A percentile compares a stretch with the other conserved stretches of the same genome.
Evolutionary conservation across 352 stramenopile genomes (phyloP).

Genomic region (Phytopythium mirpurense): DNA sequence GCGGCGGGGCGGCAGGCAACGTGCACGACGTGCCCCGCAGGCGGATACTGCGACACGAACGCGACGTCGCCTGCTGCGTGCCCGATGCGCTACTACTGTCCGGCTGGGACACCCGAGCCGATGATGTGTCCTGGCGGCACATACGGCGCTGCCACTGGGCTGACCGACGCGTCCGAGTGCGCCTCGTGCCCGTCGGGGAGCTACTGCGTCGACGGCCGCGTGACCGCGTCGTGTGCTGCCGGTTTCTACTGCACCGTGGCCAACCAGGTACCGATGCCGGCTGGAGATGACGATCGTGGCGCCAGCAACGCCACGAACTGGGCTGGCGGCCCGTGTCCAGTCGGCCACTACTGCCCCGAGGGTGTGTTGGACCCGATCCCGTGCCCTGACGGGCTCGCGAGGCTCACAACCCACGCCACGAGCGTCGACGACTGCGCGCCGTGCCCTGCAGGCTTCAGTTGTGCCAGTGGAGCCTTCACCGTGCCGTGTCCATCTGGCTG

Average conservation of each 20-base stretch:
- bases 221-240: constrained; percentile 71
- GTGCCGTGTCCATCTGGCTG: constrained; percentile 56
- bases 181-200: constrained; percentile 60
- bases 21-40: constrained; percentile 50
- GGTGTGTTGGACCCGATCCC: constrained; percentile 62
- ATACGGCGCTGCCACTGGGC: constrained; percentile 46
- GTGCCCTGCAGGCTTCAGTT: constrained; percentile 87
- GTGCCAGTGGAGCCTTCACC: constrained; percentile 59
- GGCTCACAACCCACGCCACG: constrained; percentile 40
- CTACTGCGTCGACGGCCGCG: constrained; percentile 69
- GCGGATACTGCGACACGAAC: constrained; percentile 69
- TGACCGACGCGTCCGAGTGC: constrained; percentile 49
- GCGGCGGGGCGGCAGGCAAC: constrained; percentile 30
- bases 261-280: constrained; percentile 58
- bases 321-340: constrained; percentile 58
- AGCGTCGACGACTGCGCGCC: constrained; percentile 55
- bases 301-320: constrained; percentile 7
- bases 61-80: constrained; percentile 42
- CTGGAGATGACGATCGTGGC: constrained; percentile 1
- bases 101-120: constrained; percentile 32
- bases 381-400: constrained; percentile 53
- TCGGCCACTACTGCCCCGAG: constrained; percentile 74
- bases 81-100: constrained; percentile 68
- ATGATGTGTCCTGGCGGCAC: constrained; percentile 76
- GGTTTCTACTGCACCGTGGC: constrained; percentile 81